phyloP scores from a whole-genome alignment of 208 protist genomes.

The Acanthamoeba healyi region DNA sequence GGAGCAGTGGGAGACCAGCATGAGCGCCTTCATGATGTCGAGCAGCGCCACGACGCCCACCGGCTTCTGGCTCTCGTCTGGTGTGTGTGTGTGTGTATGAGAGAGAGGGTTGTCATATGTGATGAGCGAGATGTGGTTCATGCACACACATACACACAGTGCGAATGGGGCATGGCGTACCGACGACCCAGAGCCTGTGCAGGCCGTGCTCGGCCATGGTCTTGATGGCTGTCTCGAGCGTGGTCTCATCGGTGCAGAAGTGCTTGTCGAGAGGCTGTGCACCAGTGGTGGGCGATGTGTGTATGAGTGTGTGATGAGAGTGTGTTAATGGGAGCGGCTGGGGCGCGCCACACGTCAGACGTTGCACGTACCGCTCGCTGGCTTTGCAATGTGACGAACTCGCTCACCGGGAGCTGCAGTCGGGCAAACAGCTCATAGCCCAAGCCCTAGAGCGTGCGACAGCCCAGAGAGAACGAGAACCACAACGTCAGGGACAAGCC shows the following conservation, averaged over 20 bases:
- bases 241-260: slow-evolving; percentile 11
- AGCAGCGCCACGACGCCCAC: slow-evolving; percentile 19
- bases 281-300: too few relatives aligned
- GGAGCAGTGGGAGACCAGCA: slow-evolving; percentile 19
- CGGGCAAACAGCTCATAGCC: slow-evolving; percentile 48
- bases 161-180: too few relatives aligned
- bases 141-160: too few relatives aligned
- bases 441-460: slow-evolving; percentile 31
- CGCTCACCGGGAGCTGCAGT: slow-evolving; percentile 53
- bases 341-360: background rate
- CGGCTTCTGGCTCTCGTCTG: slow-evolving; percentile 36
- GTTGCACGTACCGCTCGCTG: background rate
- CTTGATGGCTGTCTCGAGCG: background rate
- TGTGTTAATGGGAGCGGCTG: background rate
- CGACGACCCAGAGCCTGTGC: slow-evolving; percentile 40
- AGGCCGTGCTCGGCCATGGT: slow-evolving; percentile 20
- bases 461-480: background rate
- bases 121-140: background rate
- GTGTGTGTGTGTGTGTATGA: background rate
- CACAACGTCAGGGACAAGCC: background rate
- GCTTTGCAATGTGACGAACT: slow-evolving; percentile 43
- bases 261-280: background rate
- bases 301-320: too few relatives aligned
- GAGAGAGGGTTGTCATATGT: background rate
- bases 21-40: slow-evolving; percentile 67